These are phyloP conservation scores for Mycosphaerella sp. DNA, from an alignment of 2,329 filamentous ascomycete species.

Conservation along the genomic window DNA sequence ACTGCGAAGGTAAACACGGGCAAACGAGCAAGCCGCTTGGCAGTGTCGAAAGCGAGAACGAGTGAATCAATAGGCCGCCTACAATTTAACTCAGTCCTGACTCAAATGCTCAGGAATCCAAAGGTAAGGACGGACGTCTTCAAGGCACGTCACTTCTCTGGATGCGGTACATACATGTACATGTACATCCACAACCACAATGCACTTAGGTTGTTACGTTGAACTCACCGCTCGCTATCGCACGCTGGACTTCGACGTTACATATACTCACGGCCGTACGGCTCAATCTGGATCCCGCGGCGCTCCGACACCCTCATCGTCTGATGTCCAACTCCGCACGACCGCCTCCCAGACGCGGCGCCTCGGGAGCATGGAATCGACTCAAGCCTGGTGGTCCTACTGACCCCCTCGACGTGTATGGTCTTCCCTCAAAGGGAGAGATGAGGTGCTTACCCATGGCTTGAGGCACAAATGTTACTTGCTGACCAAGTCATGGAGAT, in stretches of 20 bases:
- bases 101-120: too few species aligned
- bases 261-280: neutral
- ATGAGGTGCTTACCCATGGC: constrained; percentile 53
- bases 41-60: constrained; percentile 7
- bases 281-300: constrained; percentile 1
- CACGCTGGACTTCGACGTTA: too few species aligned
- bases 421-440: constrained; percentile 87
- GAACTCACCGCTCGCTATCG: too few species aligned
- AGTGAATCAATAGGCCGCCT: neutral
- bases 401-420: constrained; percentile 74
- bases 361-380: constrained; percentile 59
- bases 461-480: neutral
- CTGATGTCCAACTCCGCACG: constrained; percentile 24
- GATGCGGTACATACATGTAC: too few species aligned
- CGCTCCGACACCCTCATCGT: neutral
- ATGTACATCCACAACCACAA: too few species aligned
- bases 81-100: too few species aligned
- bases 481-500: constrained; percentile 30
- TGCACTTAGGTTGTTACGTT: too few species aligned
- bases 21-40: neutral
- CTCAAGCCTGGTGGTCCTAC: constrained; percentile 62
- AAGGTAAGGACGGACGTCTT: too few species aligned
- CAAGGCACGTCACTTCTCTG: neutral
- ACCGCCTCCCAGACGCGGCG: constrained; percentile 32
- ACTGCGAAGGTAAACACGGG: neutral